Evolutionary conservation across 768 basidiomycete species (phyloP).

Genomic region (Russula sp.): DNA sequence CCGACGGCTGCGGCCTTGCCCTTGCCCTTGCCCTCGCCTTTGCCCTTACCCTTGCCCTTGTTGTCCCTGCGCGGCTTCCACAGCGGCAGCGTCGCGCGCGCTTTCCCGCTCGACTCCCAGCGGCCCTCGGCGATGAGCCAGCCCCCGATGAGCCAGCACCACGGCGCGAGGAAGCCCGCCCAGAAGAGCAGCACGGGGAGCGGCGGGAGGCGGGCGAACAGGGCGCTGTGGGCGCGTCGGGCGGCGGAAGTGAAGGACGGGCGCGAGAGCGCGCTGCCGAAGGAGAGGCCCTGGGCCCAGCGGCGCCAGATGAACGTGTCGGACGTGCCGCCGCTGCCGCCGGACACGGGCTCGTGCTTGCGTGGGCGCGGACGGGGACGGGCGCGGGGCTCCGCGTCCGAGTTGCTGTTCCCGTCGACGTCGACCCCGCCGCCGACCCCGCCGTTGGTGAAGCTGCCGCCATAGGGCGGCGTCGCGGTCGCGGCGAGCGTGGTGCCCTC

Average conservation of each 20-base stretch:
- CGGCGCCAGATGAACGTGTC: constrained; percentile 29
- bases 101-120: constrained; percentile 39
- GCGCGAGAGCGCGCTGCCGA: constrained; percentile 16
- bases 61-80: constrained; percentile 5
- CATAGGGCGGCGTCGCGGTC: background rate
- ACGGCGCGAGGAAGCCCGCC: constrained; percentile 65
- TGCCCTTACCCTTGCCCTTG: too few relatives aligned
- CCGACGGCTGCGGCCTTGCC: constrained; percentile 12
- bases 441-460: background rate
- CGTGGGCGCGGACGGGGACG: constrained; percentile 5
- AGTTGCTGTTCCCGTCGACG: background rate
- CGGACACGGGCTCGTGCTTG: constrained; percentile 18
- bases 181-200: constrained; percentile 52
- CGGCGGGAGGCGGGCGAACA: constrained; percentile 13
- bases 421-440: background rate
- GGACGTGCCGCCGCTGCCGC: constrained; percentile 18
- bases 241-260: constrained; percentile 17
- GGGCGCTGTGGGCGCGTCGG: background rate
- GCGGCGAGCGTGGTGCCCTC: constrained; percentile 6
- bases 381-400: background rate
- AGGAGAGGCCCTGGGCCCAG: constrained; percentile 29
- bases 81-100: constrained; percentile 35
- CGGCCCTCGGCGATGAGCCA: constrained; percentile 46
- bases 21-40: background rate
- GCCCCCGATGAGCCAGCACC: constrained; percentile 72